Conservation (phyloP, 257 asterid species). For the Nicotiana knightiana region DNA sequence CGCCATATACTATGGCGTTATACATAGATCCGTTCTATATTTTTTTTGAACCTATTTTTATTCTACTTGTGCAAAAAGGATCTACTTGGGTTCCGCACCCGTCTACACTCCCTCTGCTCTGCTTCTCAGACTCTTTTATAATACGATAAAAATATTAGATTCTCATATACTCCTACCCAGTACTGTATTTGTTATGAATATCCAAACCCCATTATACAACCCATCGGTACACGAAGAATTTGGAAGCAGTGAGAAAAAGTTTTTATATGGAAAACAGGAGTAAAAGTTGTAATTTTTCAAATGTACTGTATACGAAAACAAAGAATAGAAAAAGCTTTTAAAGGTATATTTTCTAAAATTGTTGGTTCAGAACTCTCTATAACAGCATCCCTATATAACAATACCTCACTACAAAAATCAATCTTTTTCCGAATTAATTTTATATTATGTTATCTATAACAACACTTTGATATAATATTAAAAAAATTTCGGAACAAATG, state of each 20-base stretch:
- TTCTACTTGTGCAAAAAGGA: no score
- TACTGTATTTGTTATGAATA: neutral
- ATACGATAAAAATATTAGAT: neutral
- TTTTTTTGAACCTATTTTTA: no score
- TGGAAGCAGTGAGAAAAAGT: neutral
- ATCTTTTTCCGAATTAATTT: no score
- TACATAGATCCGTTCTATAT: no score
- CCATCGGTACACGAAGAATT: neutral
- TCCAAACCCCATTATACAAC: neutral
- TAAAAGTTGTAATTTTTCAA: neutral
- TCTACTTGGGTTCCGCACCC: no score
- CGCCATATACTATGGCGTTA: no score
- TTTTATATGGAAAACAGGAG: neutral
- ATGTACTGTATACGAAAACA: neutral
- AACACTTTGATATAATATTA: no score
- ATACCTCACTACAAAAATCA: no score
- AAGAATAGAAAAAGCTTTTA: neutral
- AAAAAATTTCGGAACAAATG: no score
- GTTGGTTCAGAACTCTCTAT: no score
- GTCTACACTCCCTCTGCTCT: neutral
- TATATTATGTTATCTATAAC: no score
- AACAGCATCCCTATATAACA: no score
- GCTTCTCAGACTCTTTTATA: slow-evolving; percentile 11
- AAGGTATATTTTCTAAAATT: neutral
- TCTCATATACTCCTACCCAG: neutral